Conservation (phyloP, 352 stramenopile species). For the Phytophthora boehmeriae region DNA sequence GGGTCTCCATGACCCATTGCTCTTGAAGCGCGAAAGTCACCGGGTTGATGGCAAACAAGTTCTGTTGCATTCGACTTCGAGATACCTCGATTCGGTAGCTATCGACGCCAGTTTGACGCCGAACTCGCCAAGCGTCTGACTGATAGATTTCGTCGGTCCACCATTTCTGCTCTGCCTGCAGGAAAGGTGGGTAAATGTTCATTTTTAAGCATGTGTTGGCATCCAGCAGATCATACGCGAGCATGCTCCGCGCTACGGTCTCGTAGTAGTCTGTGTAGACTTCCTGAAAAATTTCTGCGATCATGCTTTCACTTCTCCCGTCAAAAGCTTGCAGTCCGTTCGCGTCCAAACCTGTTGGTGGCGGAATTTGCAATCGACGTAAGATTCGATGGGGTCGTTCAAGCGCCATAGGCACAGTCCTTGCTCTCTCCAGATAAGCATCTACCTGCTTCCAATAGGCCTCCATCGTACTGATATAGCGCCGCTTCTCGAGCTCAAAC, state of each 20-base stretch:
- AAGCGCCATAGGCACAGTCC: conserved; percentile 63
- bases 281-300: conserved; percentile 78
- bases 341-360: conserved; percentile 49
- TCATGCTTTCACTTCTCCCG: conserved; percentile 67
- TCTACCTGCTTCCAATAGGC: conserved; percentile 87
- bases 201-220: conserved; percentile 65
- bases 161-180: conserved; percentile 85
- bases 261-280: conserved; percentile 82
- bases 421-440: conserved; percentile 50
- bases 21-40: conserved; percentile 89
- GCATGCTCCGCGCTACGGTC: conserved; percentile 77
- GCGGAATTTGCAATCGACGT: conserved; percentile 70
- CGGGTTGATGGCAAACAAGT: conserved; percentile 74
- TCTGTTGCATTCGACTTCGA: conserved; percentile 50
- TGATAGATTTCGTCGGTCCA: conserved; percentile 83
- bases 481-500: conserved; percentile 81
- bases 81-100: conserved; percentile 44
- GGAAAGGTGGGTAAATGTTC: conserved; percentile 84
- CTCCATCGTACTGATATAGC: conserved; percentile 82
- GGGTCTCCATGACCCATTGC: conserved; percentile 83
- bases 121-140: conserved; percentile 79
- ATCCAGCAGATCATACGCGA: conserved; percentile 91
- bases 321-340: conserved; percentile 57
- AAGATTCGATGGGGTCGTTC: conserved; percentile 72
- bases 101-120: conserved; percentile 81